Evolutionary conservation across 1,284 basidiomycete species (phyloP), one percentile per base, ranked within the genome.

Genomic region (Mycena sp.): DNA sequence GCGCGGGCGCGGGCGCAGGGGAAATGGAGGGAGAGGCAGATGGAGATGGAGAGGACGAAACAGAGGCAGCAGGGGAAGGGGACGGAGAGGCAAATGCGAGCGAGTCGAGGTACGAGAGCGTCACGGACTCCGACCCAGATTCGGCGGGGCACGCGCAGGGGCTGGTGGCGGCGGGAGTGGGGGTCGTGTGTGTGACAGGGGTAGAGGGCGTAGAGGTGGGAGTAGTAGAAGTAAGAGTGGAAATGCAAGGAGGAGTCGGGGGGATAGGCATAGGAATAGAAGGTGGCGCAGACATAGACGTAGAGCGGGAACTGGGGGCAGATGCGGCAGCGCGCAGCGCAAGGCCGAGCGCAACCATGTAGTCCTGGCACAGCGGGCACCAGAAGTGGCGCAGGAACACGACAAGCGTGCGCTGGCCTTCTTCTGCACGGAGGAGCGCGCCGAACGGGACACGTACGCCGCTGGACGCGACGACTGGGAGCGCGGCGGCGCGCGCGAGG

Each of bases 281-380:
- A 25, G 54, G 26, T 6, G n/a, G 26, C 23, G 38, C 21, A 45
- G 41, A 12, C 6, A 16, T 41, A 25, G 26, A 14, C 1, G 37
- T 30, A 46, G 37, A 48, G n/a, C 21, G 3, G 12, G 54, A 2
- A 3, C 32, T 32, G 38, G 29, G 10, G 6, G 38, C 16, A n/a
- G 23, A 45, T 1, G 19, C 11, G 25, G 83, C 81, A 16, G 83
- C 82, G 38, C 80, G 80, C 46, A 87, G 83, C 49, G 92, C 81
- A 4, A 83, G 80, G 45, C 82, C 83, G 11, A 95, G 81, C 32
- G 87, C 88, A 56, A 87, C 83, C 81, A 95, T 87, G 75, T 96
- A 97, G 72, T 95, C 92, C 72, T 94, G 92, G 74, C 92, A 94
- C 30, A 88, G 78, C 3, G 91, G 88, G 70, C 93, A 95, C 88